Evolutionary conservation across 345 rosid genomes (phyloP).

Genomic region (Mercurialis annua): DNA sequence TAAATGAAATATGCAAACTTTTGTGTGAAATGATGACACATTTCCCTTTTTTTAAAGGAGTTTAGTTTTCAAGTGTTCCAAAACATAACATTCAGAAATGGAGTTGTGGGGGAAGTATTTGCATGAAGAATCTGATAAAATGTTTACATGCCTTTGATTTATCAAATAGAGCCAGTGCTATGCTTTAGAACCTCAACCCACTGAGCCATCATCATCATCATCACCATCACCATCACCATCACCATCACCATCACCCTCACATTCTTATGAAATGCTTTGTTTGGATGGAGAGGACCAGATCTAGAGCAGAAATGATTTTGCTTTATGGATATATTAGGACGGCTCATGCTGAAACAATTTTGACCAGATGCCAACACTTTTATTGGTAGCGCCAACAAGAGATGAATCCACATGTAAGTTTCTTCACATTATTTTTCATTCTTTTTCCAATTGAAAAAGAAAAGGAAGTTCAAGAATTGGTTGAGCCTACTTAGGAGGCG

Average conservation of each 20-base stretch:
- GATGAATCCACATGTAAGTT: constrained; percentile 29
- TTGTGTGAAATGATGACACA: neutral
- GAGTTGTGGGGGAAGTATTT: neutral
- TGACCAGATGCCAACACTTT: constrained; percentile 30
- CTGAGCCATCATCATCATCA: neutral
- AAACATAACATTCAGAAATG: neutral
- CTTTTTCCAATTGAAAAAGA: neutral
- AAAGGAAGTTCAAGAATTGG: neutral
- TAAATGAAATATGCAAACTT: neutral
- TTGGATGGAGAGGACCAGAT: constrained; percentile 33
- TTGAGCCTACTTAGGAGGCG: constrained; percentile 23
- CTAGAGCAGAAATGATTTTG: constrained; percentile 28
- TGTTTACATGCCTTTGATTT: neutral
- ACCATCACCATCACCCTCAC: neutral
- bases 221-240: neutral
- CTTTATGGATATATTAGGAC: constrained; percentile 16
- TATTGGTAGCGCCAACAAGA: constrained; percentile 22
- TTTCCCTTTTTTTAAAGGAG: neutral
- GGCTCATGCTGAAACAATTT: constrained; percentile 37
- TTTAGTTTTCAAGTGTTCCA: neutral
- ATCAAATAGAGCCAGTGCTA: neutral
- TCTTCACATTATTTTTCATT: constrained; percentile 4
- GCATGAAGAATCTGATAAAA: neutral
- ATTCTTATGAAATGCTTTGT: constrained; percentile 23
- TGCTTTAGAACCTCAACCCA: constrained; percentile 5